Evolutionary conservation across 2,329 filamentous ascomycete species (phyloP), one percentile per base, ranked within the genome.

Genomic region (Cladosporium sp.): DNA sequence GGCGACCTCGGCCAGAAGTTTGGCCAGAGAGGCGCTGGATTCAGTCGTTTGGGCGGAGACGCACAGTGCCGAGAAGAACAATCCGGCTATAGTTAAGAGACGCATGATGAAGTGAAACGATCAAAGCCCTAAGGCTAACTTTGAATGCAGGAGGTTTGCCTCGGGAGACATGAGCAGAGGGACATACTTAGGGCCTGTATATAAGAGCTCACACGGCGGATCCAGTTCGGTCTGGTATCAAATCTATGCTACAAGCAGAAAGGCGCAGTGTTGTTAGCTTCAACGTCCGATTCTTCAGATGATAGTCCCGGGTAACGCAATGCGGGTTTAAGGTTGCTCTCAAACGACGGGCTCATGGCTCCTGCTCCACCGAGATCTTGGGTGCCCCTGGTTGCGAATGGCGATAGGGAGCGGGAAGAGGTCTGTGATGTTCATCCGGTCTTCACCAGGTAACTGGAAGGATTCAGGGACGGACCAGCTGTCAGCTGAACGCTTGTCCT

Each of bases 1-100:
- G 7, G 54, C 30, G 14, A 57, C 28, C 28, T 57, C 54, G n/a
- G 54, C 30, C 54, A 57, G 54, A 10, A 57, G 54, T 26, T 57
- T 18, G n/a, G 16, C 26, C 16, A 32, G 7, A 18, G 30, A 23
- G 28, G 54, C n/a, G 16, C 11, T 32, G 11, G 30, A 21, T 1
- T 25, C 18, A 4, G 32, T 23, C n/a, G 54, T 57, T 21, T 57
- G 54, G 11, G 54, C 54, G 18, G 32, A 34, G 32, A 39, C 54
- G 14, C 21, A 36, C 21, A 57, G 32, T 25, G 54, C 21, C 21
- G 54, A 23, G 32, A 57, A 13, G 13, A 57, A 32, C 2, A 57
- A n/a, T 7, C 32, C 21, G 14, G 30, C 54, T 23, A 39, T 39
- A 6, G 54, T 18, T 21, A 32, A 32, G 54, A 57, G 21, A 23